These are phyloP conservation scores for Saccharomycopsis fermentans DNA, from an alignment of 805 yeast species.

Conservation along the genomic window DNA sequence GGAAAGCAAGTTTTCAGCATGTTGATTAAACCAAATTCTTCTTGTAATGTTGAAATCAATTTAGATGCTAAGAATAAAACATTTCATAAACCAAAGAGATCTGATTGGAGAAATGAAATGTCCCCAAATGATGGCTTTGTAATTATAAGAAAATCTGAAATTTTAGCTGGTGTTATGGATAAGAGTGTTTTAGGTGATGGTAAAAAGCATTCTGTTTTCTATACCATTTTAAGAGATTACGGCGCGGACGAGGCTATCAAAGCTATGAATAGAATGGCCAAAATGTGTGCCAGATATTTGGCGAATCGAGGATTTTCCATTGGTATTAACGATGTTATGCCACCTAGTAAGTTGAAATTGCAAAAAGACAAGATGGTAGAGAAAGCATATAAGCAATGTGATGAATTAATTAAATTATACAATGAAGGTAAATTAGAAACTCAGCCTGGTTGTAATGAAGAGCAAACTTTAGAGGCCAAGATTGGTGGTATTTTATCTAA, in stretches of 20 bases:
- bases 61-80: constrained; percentile 93
- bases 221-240: constrained; percentile 87
- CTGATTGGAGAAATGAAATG: constrained; percentile 79
- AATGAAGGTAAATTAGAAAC: constrained; percentile 86
- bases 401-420: constrained; percentile 70
- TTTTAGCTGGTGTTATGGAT: constrained; percentile 93
- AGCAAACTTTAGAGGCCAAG: constrained; percentile 94
- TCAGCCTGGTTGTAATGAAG: constrained; percentile 98
- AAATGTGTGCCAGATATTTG: constrained; percentile 86
- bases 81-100: constrained; percentile 58
- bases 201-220: constrained; percentile 92
- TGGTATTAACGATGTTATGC: constrained; percentile 96
- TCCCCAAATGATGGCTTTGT: constrained; percentile 96
- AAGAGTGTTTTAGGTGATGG: constrained; percentile 96
- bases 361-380: constrained; percentile 87
- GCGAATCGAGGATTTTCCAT: constrained; percentile 96
- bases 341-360: constrained; percentile 63
- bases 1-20: constrained; percentile 93
- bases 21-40: constrained; percentile 70
- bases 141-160: constrained; percentile 78
- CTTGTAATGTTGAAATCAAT: constrained; percentile 75
- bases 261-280: constrained; percentile 99
- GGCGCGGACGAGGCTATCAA: constrained; percentile 94
- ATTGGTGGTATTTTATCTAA: constrained; percentile 93
- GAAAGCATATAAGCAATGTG: constrained; percentile 82